Evolutionary conservation across 164 flowering plant species (phyloP).

Genomic region (Aristolochia contorta): DNA sequence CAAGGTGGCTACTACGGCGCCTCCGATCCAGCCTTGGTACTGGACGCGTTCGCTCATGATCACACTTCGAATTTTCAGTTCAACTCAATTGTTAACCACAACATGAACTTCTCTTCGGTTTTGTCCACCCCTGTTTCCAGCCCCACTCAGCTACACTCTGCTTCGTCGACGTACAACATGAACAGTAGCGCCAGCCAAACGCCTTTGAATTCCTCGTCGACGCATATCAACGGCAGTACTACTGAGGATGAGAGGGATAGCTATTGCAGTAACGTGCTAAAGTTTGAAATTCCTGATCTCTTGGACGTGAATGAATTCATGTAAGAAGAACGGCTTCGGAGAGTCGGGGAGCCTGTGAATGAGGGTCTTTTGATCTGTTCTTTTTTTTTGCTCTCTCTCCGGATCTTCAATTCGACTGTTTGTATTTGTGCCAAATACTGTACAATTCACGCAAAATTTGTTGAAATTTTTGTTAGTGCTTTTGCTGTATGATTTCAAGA

Average conservation of each 20-base stretch:
- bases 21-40: conserved; percentile 15
- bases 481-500: background rate
- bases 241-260: conserved; percentile 54
- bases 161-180: conserved; percentile 24
- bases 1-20: conserved; percentile 6
- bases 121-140: conserved; percentile 54
- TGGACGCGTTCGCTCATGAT: conserved; percentile 19
- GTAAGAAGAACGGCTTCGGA: conserved; percentile 14
- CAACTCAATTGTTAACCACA: conserved; percentile 15
- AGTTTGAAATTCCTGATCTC: conserved; percentile 44
- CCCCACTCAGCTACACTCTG: conserved; percentile 43
- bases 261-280: conserved; percentile 42
- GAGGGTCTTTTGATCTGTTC: background rate
- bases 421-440: conserved; percentile 1
- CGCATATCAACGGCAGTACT: conserved; percentile 17
- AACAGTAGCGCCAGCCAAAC: conserved; percentile 34
- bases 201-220: conserved; percentile 47
- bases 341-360: background rate
- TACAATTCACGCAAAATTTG: conserved; percentile 7
- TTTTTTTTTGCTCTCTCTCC: background rate
- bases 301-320: conserved; percentile 39
- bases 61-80: conserved; percentile 16
- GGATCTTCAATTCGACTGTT: conserved; percentile 5
- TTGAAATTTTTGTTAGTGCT: background rate
- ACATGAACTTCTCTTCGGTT: conserved; percentile 27